Evolutionary conservation across 805 yeast species (phyloP), one percentile per base, ranked within the genome.

Genomic region (Limtongia smithiae): DNA sequence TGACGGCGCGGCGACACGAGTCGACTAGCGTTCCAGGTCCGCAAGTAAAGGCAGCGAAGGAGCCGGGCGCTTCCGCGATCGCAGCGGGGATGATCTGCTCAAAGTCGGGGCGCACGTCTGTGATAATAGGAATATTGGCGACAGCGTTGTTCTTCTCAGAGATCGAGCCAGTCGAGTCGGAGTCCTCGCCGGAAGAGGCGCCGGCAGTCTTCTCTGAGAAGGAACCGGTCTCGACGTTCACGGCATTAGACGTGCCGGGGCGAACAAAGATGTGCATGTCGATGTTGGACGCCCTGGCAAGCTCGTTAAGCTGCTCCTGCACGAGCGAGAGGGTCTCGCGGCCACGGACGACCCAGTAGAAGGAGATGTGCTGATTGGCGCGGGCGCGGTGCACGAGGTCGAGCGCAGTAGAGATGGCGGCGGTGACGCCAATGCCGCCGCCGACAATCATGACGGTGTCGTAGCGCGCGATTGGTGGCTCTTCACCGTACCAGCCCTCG

Each of bases 371-470:
- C 38, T 47, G 49, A n/a, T 35, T 39, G 8, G 37, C 14, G 12
- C 17, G 14, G 20, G 32, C 30, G 22, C 32, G 37, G 21, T 24
- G 17, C 46, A 14, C 41, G 31, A 48, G 52, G 37, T 50, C 67
- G 50, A 40, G 53, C 47, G 77, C 78, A 48, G 78, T 72, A 2
- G 79, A 69, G 36, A 75, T 68, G 8, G 78, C 68, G 0, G 80
- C 83, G 0, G 86, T 78, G 59, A 81, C 72, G 9, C 86, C 86
- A 54, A 78, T 77, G 4, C 85, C 86, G 8, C 85, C 85, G 3
- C 83, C 81, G 36, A 81, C 64, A 37, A 80, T 71, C 6, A 80
- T 65, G 1, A 76, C 74, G 40, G 71, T 70, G 31, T 70, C 57
- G 25, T 75, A 79, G 18, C 71, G 68, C 40, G 70, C 70, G 50